These are phyloP conservation scores for Carnegiea gigantea DNA, from an alignment of 179 eudicot genomes.

Conservation along the genomic window DNA sequence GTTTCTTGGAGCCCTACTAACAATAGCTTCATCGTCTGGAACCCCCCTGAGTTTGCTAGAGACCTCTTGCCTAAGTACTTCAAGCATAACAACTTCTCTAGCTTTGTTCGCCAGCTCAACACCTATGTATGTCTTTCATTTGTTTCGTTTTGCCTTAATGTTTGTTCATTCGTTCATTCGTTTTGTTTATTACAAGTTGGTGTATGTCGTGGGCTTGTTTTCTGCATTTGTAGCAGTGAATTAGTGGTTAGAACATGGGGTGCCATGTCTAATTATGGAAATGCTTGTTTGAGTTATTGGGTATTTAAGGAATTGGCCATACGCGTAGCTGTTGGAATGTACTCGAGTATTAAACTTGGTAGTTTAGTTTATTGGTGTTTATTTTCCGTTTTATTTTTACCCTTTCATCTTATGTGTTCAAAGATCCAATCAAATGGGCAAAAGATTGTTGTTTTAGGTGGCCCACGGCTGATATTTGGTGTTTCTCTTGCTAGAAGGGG, in stretches of 20 bases:
- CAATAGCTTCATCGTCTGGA: slow-evolving; percentile 84
- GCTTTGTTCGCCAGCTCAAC: slow-evolving; percentile 75
- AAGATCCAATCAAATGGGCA: neutral
- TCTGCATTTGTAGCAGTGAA: neutral
- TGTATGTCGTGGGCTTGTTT: neutral
- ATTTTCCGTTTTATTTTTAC: too few species aligned
- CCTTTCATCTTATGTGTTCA: neutral
- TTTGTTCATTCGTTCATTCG: too few species aligned
- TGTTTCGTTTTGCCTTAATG: neutral
- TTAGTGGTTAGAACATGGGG: too few species aligned
- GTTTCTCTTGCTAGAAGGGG: too few species aligned
- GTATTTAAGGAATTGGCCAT: neutral
- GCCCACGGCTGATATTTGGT: too few species aligned
- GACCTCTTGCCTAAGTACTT: slow-evolving; percentile 76
- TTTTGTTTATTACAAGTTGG: neutral
- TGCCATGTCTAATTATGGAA: neutral
- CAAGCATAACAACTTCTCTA: slow-evolving; percentile 78
- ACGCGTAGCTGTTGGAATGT: neutral
- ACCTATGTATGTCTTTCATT: slow-evolving; percentile 52
- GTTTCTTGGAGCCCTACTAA: slow-evolving; percentile 72
- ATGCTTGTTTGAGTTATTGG: neutral
- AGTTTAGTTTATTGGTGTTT: neutral
- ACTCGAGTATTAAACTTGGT: neutral
- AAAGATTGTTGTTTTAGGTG: neutral
- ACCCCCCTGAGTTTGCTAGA: slow-evolving; percentile 65